Evolutionary conservation across 2,329 filamentous ascomycete genomes (phyloP), one percentile per base, ranked within the genome.

Genomic region (Emergomyces pasteurianus): DNA sequence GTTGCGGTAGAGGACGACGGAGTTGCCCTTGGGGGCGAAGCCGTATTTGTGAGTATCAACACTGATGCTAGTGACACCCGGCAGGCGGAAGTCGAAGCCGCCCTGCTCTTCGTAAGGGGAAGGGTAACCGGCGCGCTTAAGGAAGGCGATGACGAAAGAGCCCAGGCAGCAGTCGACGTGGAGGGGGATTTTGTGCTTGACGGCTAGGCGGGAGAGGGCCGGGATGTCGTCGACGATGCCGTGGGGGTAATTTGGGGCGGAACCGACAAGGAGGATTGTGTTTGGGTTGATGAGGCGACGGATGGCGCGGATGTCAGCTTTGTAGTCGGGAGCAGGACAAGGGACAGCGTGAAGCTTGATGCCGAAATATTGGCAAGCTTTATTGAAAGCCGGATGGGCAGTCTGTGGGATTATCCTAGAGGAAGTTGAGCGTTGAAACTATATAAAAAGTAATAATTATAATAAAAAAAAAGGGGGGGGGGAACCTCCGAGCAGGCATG

Each of bases 21-120:
- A 94, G 81, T 95, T 99, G 67, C 94, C 94, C 79, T 99, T 99
- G 59, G 94, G 94, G 0, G 94, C 94, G 72, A 99, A 99, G 43
- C 94, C 94, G 73, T 99, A 99, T 75, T 99, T 99, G 82, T 99
- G 94, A 2, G 94, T 99, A 73, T 99, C 94, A 74, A 92, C 95
- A 66, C 86, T 91, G 74, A 99, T 97, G 74, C 88, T 92, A 3
- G 92, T 96, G 43, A 99, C 94, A 68, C 94, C 94, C 67, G 89
- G 90, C 62, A 95, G 85, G 60, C 89, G 86, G 83, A 99, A 99
- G 74, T 99, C 94, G 71, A 97, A 97, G 5, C 85, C 86, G 67
- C 88, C 85, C 26, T 88, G 83, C 64, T 95, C 90, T 58, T 77
- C 76, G 60, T 77, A 79, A 1, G 77, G 77, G 16, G 75, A 77